Evolutionary conservation across 352 stramenopile species (phyloP), one percentile per base, ranked within the genome.

Genomic region (Globisporangium recalcitrans): DNA sequence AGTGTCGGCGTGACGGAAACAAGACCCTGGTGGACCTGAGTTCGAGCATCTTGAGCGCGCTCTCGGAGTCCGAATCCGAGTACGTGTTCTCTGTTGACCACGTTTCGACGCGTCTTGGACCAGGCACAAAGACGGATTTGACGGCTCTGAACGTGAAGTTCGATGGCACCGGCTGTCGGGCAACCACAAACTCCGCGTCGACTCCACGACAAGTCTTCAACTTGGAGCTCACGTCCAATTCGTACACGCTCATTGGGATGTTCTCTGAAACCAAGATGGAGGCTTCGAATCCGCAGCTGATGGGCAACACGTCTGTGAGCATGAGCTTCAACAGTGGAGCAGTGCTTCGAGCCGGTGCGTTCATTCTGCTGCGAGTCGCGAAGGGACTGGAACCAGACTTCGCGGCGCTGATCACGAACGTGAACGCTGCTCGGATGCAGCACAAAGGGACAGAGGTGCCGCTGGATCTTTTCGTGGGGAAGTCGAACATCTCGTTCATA

Each of bases 401-500:
- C 63, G 69, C 73, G 14, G 48, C 70, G 1, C 62, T 91, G 34
- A 89, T 93, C 52, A 44, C n/a, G 24, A 73, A 80, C 38, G 72
- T 93, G 0, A 71, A 60, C 3, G 72, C 72, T 24, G 81, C 82
- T 1, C 69, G 52, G 0, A 76, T 93, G 72, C 16, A 72, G 26
- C 53, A 79, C 42, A 62, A 64, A 7, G 60, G 60, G 8, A 32
- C 64, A n/a, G 52, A 72, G 1, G 59, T 85, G 19, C 68, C 69
- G 14, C 60, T 93, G 54, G 69, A 78, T 0, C 56, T 91, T 19
- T 77, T 62, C 32, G 68, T 91, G 29, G 78, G 80, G 1, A 54
- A 58, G 0, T 82, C 73, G 3, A 93, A 91, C 53, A 66, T 93
- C 40, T 90, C 82, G 22, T 91, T 93, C 57, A 84, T 70, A n/a